Evolutionary conservation across 2,329 filamentous ascomycete species (phyloP).

Genomic region (Fusarium torreyae): DNA sequence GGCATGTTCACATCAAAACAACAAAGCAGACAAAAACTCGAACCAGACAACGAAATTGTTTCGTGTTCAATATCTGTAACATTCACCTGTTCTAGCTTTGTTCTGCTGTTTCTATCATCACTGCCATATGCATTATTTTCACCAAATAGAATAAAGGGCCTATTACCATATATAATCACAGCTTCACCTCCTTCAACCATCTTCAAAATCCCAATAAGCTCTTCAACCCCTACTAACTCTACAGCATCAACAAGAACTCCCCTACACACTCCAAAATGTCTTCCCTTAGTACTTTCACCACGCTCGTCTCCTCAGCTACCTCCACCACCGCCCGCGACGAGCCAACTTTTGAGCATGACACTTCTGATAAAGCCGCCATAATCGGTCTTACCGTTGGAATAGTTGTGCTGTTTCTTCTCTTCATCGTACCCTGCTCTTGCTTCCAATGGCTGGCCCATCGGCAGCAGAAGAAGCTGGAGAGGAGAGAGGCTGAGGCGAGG

Average conservation of each 20-base stretch:
- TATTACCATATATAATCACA: not conserved
- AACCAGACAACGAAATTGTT: no score
- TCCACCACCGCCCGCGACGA: not conserved
- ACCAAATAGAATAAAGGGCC: not conserved
- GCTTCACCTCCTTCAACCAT: not conserved
- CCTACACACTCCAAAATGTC: slow-evolving; percentile 13
- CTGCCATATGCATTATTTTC: not conserved
- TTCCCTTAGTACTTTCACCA: slow-evolving; percentile 15
- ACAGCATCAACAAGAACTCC: not conserved
- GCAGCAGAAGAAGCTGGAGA: slow-evolving; percentile 15
- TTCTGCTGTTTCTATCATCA: no score
- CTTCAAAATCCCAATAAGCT: not conserved
- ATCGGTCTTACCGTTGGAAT: slow-evolving; percentile 14
- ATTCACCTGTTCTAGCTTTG: not conserved
- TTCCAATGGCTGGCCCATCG: slow-evolving; percentile 15
- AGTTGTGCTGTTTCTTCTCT: slow-evolving; percentile 6
- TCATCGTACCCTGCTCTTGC: slow-evolving; percentile 30
- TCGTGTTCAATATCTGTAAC: not conserved
- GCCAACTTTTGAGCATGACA: not conserved
- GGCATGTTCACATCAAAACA: not conserved
- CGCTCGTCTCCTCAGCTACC: not conserved
- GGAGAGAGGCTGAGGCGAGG: not conserved
- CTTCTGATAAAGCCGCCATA: not conserved
- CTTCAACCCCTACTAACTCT: not conserved
- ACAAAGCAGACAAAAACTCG: not conserved